Percentiles rank a stretch among this genome's conserved stretches.
phyloP scores from a whole-genome alignment of 768 basidiomycete genomes.

The Termitomyces sp. region DNA sequence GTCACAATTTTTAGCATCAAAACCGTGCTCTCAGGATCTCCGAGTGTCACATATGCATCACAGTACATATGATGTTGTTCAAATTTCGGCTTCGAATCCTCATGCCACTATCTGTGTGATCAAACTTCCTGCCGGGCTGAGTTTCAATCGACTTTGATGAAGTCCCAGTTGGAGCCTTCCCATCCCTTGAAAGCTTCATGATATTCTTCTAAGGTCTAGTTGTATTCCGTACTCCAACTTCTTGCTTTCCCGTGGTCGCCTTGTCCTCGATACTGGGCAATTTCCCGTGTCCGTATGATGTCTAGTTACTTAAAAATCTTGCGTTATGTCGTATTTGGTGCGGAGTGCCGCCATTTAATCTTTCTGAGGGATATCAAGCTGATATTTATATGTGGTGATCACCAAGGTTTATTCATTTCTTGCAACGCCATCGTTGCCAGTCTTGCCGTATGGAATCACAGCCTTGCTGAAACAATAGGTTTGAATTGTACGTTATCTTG shows the following conservation, averaged over 20 bases:
- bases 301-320: slow-evolving; percentile 36
- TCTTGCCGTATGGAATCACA: slow-evolving; percentile 65
- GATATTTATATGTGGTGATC: slow-evolving; percentile 1
- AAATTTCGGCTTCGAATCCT: neutral
- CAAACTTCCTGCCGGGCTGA: slow-evolving; percentile 10
- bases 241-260: neutral
- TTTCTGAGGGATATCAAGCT: neutral
- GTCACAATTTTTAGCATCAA: slow-evolving; percentile 2
- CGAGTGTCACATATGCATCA: neutral
- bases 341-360: neutral
- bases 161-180: neutral
- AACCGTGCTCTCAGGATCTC: slow-evolving; percentile 10
- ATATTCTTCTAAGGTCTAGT: neutral
- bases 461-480: slow-evolving; percentile 32
- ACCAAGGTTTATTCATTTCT: slow-evolving; percentile 49
- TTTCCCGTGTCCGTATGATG: slow-evolving; percentile 20
- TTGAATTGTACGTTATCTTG: slow-evolving; percentile 31
- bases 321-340: slow-evolving; percentile 62
- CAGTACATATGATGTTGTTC: neutral
- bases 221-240: neutral
- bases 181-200: slow-evolving; percentile 6
- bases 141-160: slow-evolving; percentile 9
- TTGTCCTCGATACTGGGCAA: neutral
- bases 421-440: slow-evolving; percentile 63
- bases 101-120: neutral